These are phyloP conservation scores for Pseudogymnoascus sp. DNA, from an alignment of 2,329 filamentous ascomycete genomes.

Conservation along the genomic window DNA sequence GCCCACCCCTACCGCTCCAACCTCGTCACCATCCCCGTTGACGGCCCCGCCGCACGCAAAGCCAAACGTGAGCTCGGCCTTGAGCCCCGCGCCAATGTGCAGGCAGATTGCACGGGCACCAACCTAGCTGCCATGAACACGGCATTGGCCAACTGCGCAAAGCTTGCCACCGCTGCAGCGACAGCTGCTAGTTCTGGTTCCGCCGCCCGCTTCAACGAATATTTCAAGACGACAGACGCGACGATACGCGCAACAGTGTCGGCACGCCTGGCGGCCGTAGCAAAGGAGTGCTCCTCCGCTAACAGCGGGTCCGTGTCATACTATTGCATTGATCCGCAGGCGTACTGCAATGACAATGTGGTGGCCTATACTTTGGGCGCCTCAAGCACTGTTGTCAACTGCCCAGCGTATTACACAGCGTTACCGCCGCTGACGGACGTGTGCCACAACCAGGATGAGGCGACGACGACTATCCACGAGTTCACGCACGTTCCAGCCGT, in stretches of 20 bases:
- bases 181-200: constrained; percentile 42
- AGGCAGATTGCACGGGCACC: constrained; percentile 47
- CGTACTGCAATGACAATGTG: constrained; percentile 42
- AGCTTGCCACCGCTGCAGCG: constrained; percentile 46
- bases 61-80: constrained; percentile 34
- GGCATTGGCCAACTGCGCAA: constrained; percentile 48
- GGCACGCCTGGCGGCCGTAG: constrained; percentile 44
- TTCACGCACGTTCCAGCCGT: constrained; percentile 53
- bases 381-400: constrained; percentile 52
- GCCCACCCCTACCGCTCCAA: constrained; percentile 53
- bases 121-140: constrained; percentile 38
- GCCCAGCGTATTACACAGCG: constrained; percentile 49
- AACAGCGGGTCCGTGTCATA: constrained; percentile 42
- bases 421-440: constrained; percentile 41
- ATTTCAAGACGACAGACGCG: constrained; percentile 54
- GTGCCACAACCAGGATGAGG: constrained; percentile 61
- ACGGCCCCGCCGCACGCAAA: constrained; percentile 47
- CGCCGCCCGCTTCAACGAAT: constrained; percentile 47
- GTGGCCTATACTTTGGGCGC: constrained; percentile 56
- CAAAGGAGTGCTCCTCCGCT: constrained; percentile 47
- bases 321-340: constrained; percentile 53
- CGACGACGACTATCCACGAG: constrained; percentile 59
- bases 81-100: constrained; percentile 44
- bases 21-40: constrained; percentile 47
- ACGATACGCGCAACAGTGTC: constrained; percentile 43